phyloP scores from a whole-genome alignment of 192 early-diverging fungal genomes.

The Chytriomyces confervae region DNA sequence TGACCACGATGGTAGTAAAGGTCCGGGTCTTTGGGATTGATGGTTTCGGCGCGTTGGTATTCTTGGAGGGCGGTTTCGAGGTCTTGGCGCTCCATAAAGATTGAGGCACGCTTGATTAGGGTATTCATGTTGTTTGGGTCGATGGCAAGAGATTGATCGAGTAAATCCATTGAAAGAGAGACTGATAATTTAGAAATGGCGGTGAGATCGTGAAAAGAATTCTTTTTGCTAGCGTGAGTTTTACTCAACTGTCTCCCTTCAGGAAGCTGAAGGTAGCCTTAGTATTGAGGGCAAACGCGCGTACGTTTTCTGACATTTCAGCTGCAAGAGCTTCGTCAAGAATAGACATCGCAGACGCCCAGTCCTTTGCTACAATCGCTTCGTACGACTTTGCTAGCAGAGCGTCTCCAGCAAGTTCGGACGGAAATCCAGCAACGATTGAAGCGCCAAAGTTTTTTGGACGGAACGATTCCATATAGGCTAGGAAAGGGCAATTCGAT shows the following conservation, averaged over 20 bases:
- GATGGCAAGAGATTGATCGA: conserved; percentile 79
- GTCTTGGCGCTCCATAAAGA: conserved; percentile 86
- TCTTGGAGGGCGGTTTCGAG: conserved; percentile 64
- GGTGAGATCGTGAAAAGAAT: conserved; percentile 5
- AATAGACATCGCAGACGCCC: background rate
- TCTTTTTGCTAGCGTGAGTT: conserved; percentile 10
- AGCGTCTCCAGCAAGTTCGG: conserved; percentile 38
- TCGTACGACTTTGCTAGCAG: conserved; percentile 65
- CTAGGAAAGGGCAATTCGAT: conserved; percentile 41
- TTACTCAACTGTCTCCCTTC: conserved; percentile 66
- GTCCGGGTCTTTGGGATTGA: conserved; percentile 79
- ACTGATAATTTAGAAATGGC: conserved; percentile 41
- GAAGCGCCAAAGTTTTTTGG: conserved; percentile 5
- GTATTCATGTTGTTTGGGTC: conserved; percentile 81
- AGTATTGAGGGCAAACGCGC: conserved; percentile 76
- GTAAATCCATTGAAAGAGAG: conserved; percentile 63
- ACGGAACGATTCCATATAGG: conserved; percentile 93
- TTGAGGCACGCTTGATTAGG: conserved; percentile 84
- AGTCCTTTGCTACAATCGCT: conserved; percentile 33
- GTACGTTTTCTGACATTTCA: conserved; percentile 38
- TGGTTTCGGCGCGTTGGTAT: conserved; percentile 72
- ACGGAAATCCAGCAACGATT: background rate
- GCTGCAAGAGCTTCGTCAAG: background rate
- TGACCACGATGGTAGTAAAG: conserved; percentile 84
- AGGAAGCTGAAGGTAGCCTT: conserved; percentile 89